Evolutionary conservation across 345 rosid species (phyloP), one percentile per base, ranked within the genome.

Genomic region (Fremontodendron californicum): DNA sequence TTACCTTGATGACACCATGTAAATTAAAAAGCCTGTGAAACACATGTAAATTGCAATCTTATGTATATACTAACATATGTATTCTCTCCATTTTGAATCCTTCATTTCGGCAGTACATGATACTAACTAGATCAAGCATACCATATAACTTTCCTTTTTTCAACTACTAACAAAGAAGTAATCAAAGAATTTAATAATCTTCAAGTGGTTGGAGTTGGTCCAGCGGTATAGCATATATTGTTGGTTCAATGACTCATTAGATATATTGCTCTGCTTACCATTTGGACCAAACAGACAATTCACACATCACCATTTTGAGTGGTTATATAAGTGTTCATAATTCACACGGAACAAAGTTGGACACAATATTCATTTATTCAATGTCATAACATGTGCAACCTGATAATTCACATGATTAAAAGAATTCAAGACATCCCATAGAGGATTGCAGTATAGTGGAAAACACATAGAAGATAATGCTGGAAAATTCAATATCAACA

Each of bases 1-100:
- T 74, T 75, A 37, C 77, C 71, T 61, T 54, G n/a, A 23, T 71
- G 33, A 60, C 71, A 72, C 65, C 49, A 33, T 73, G 82, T 79
- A 82, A 40, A 79, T 25, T 43, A 37, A 52, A 19, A 45, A 60
- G 75, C 57, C 39, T 71, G 73, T 40, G 35, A 75, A 48, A 83
- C 71, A 80, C 75, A 58, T 39, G 66, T 69, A 77, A 74, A 80
- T 42, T 39, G 66, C 45, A 11, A 35, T 45, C 77, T 67, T 52
- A 67, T 63, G 39, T 57, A 71, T 27, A 78, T 60, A 58, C 12
- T 11, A 52, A n/a, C 1, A 51, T 46, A 57, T 39, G 23, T 16
- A 69, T 51, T 33, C 31, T 19, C 64, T 62, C 42, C 67, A 43
- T n/a, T 39, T 39, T 3, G 68, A 54, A 60, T 16, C 12, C 42